Evolutionary conservation across 2,329 filamentous ascomycete genomes (phyloP).

Genomic region (Diplodia intermedia): DNA sequence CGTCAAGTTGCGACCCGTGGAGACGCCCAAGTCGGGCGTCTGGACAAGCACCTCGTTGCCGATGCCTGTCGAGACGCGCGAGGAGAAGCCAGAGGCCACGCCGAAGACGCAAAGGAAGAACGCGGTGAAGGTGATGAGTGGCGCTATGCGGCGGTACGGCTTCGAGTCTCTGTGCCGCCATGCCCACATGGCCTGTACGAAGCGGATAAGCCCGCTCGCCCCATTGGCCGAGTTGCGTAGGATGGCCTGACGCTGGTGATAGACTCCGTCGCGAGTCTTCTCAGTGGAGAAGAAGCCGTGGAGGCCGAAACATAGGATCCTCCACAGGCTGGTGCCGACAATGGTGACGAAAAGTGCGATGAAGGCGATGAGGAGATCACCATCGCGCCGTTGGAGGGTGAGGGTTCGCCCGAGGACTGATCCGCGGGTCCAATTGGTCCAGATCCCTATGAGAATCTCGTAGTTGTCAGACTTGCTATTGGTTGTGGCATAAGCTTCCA

Average conservation of each 20-base stretch:
- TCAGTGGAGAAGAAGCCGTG: slow-evolving; percentile 36
- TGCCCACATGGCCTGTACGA: background rate
- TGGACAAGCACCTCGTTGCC: slow-evolving; percentile 31
- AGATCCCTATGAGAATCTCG: slow-evolving; percentile 40
- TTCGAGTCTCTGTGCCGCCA: slow-evolving; percentile 32
- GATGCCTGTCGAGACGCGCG: slow-evolving; percentile 4
- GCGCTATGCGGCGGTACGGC: background rate
- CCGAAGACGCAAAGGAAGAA: slow-evolving; percentile 10
- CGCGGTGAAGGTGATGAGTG: slow-evolving; percentile 27
- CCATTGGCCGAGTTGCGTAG: slow-evolving; percentile 32
- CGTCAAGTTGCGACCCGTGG: background rate
- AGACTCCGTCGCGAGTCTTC: slow-evolving; percentile 36
- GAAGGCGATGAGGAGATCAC: slow-evolving; percentile 46
- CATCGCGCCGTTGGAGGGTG: slow-evolving; percentile 42
- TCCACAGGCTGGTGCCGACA: slow-evolving; percentile 38
- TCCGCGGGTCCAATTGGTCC: slow-evolving; percentile 46
- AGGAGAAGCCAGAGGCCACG: slow-evolving; percentile 30
- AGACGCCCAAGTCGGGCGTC: background rate
- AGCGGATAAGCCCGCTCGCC: background rate
- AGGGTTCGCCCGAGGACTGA: slow-evolving; percentile 43
- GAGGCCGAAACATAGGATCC: slow-evolving; percentile 36
- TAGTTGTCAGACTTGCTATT: background rate
- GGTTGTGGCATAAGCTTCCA: background rate
- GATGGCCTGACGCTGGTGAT: slow-evolving; percentile 37
- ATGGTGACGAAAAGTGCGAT: slow-evolving; percentile 45